Conservation (phyloP, 2,329 filamentous ascomycete species). For the Fusarium abutilonis region DNA sequence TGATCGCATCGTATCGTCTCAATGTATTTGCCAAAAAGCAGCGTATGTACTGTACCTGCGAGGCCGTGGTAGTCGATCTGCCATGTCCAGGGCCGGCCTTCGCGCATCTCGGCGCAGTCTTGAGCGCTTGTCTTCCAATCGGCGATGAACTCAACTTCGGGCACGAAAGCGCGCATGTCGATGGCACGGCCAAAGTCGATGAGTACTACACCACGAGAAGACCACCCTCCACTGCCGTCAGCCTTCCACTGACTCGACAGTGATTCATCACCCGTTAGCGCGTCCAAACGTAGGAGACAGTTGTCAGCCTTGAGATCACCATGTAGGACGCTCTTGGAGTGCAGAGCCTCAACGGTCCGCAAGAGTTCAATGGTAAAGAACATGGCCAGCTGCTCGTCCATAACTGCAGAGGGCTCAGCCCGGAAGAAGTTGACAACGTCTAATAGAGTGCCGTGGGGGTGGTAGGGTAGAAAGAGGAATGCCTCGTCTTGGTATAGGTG, state of each 20-base stretch:
- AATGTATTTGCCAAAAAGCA: conserved; percentile 96
- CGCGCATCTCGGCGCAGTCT: conserved; percentile 95
- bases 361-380: conserved; percentile 94
- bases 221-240: conserved; percentile 82
- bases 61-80: conserved; percentile 97
- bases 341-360: conserved; percentile 87
- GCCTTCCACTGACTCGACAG: conserved; percentile 74
- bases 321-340: conserved; percentile 82
- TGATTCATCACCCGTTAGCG: conserved; percentile 51
- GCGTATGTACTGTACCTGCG: conserved; percentile 84
- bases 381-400: conserved; percentile 94
- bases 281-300: conserved; percentile 84
- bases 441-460: conserved; percentile 90
- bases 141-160: conserved; percentile 83
- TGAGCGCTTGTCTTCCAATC: conserved; percentile 91
- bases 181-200: conserved; percentile 97
- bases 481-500: conserved; percentile 92
- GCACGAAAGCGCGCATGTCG: conserved; percentile 86
- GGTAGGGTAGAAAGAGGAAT: conserved; percentile 87
- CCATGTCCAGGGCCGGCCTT: conserved; percentile 94
- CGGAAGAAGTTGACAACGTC: conserved; percentile 91
- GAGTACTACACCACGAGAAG: conserved; percentile 78
- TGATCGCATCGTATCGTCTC: conserved; percentile 73
- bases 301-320: conserved; percentile 97
- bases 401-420: conserved; percentile 74